phyloP scores from a whole-genome alignment of 257 asterid genomes.

The Nicotiana paniculata region DNA sequence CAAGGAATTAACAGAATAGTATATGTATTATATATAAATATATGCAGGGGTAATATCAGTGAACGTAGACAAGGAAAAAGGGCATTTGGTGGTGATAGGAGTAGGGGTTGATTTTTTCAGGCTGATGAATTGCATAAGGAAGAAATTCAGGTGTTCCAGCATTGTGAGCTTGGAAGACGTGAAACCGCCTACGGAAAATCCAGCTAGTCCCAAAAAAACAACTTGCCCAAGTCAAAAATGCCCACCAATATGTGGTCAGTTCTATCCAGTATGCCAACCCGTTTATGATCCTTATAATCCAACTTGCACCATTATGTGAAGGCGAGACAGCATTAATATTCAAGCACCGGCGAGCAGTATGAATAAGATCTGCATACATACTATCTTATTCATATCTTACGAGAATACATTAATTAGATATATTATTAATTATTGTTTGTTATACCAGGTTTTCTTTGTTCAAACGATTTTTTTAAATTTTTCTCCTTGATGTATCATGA shows the following conservation, averaged over 20 bases:
- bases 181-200: neutral
- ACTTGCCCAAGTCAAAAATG: neutral
- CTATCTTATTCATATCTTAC: no score
- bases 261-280: constrained; percentile 1
- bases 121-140: constrained; percentile 28
- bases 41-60: constrained; percentile 26
- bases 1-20: neutral
- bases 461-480: no score
- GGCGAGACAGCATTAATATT: no score
- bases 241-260: neutral
- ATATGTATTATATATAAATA: neutral
- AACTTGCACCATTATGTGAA: neutral
- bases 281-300: neutral
- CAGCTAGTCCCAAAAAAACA: neutral
- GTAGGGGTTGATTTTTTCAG: constrained; percentile 28
- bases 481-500: no score
- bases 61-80: constrained; percentile 12
- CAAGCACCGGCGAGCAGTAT: no score
- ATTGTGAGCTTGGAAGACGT: constrained; percentile 17
- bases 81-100: constrained; percentile 27
- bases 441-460: no score
- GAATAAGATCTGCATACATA: no score
- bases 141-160: constrained; percentile 19
- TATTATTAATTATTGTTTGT: no score
- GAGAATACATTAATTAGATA: no score